Percentiles rank a stretch among this genome's conserved stretches.
Evolutionary conservation across 331 rosid species (phyloP).

Genomic region (Acacia pycnantha): DNA sequence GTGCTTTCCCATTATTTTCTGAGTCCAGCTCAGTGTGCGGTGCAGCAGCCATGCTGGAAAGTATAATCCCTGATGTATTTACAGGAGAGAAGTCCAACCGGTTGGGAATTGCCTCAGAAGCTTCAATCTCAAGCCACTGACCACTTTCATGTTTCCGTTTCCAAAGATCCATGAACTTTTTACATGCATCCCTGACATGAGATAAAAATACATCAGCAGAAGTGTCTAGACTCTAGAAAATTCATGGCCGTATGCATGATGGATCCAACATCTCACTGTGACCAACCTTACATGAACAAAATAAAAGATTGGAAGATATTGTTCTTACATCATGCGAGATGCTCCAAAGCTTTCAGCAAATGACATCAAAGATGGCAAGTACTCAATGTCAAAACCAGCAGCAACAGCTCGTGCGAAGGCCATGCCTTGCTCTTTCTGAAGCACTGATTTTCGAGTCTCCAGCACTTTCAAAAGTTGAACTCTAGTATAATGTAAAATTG

Average conservation of each 20-base stretch:
- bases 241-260: constrained; percentile 19
- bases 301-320: constrained; percentile 27
- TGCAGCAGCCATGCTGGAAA: constrained; percentile 52
- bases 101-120: constrained; percentile 69
- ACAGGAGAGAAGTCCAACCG: constrained; percentile 62
- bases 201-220: constrained; percentile 26
- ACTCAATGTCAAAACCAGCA: constrained; percentile 89
- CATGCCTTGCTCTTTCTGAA: constrained; percentile 99
- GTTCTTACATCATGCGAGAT: constrained; percentile 73
- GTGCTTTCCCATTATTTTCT: constrained; percentile 57
- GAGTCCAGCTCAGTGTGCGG: constrained; percentile 50
- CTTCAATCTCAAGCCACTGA: constrained; percentile 96
- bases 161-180: constrained; percentile 83
- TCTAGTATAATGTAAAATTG: constrained; percentile 44
- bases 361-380: constrained; percentile 69
- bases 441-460: constrained; percentile 83
- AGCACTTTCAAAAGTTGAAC: constrained; percentile 92
- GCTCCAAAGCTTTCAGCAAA: constrained; percentile 95
- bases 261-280: constrained; percentile 6
- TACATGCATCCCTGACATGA: constrained; percentile 76
- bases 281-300: background rate
- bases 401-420: constrained; percentile 99
- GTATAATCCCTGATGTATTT: constrained; percentile 68
- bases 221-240: constrained; percentile 8
- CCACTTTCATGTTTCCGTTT: constrained; percentile 95